These are phyloP conservation scores for Cercis canadensis DNA, from an alignment of 306 rosid species.

Conservation along the genomic window DNA sequence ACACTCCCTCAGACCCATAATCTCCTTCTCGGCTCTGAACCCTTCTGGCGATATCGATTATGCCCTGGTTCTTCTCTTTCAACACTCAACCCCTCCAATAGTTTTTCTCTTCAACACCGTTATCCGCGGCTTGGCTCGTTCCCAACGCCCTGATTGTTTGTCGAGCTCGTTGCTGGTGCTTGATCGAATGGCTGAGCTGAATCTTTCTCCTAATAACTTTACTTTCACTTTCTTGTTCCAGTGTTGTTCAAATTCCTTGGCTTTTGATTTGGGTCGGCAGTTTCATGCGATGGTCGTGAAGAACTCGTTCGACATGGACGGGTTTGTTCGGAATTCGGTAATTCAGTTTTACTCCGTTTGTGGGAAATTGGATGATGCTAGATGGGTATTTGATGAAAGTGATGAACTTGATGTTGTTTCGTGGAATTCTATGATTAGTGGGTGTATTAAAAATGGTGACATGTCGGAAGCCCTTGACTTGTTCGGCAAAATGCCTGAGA, in stretches of 20 bases:
- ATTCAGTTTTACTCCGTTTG: slow-evolving; percentile 41
- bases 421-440: slow-evolving; percentile 34
- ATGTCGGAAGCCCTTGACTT: slow-evolving; percentile 15
- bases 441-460: slow-evolving; percentile 12
- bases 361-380: slow-evolving; percentile 23
- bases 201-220: slow-evolving; percentile 30
- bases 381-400: slow-evolving; percentile 32
- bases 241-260: slow-evolving; percentile 25
- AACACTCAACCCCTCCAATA: not conserved
- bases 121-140: slow-evolving; percentile 34
- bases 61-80: slow-evolving; percentile 32
- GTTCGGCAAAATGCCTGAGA: slow-evolving; percentile 31
- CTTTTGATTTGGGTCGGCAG: slow-evolving; percentile 39
- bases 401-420: slow-evolving; percentile 27
- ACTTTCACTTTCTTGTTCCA: slow-evolving; percentile 30
- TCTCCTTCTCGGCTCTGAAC: slow-evolving; percentile 38
- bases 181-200: slow-evolving; percentile 31
- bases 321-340: slow-evolving; percentile 33
- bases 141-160: slow-evolving; percentile 5
- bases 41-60: slow-evolving; percentile 32
- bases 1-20: slow-evolving; percentile 36
- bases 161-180: slow-evolving; percentile 35
- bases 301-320: slow-evolving; percentile 24
- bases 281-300: slow-evolving; percentile 33
- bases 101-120: slow-evolving; percentile 37